Conservation (phyloP, 768 basidiomycete genomes). For the Phanerochaete sordida region DNA sequence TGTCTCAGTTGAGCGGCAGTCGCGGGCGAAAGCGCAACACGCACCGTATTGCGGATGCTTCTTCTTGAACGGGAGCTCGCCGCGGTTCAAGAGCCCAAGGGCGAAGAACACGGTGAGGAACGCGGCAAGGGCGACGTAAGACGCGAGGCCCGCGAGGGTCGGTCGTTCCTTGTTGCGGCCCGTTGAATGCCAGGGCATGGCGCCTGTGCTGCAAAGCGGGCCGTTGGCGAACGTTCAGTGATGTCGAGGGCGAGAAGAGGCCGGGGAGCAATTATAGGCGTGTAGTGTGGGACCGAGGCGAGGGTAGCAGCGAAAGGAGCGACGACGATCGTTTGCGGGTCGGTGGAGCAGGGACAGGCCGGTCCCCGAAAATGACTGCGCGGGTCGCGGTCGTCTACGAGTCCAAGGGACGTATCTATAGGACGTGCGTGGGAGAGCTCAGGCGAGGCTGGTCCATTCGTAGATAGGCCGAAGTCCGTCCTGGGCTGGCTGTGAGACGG, state of each 20-base stretch:
- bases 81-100: slow-evolving; percentile 26
- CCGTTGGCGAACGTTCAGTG: background rate
- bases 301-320: background rate
- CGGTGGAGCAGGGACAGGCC: background rate
- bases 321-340: background rate
- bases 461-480: background rate
- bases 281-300: background rate
- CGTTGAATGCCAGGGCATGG: background rate
- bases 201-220: background rate
- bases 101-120: slow-evolving; percentile 45
- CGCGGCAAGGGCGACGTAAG: slow-evolving; percentile 34
- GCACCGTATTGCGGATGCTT: slow-evolving; percentile 12
- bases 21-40: slow-evolving; percentile 9
- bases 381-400: background rate
- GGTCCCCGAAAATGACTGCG: background rate
- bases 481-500: background rate
- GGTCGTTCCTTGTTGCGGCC: background rate
- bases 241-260: background rate
- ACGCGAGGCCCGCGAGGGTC: slow-evolving; percentile 16
- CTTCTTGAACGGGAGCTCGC: slow-evolving; percentile 8
- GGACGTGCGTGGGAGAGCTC: background rate
- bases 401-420: background rate
- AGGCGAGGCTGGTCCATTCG: background rate
- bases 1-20: background rate
- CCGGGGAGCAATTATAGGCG: background rate